phyloP scores from a whole-genome alignment of 108 stramenopile species.

The Skeletonema grethae region DNA sequence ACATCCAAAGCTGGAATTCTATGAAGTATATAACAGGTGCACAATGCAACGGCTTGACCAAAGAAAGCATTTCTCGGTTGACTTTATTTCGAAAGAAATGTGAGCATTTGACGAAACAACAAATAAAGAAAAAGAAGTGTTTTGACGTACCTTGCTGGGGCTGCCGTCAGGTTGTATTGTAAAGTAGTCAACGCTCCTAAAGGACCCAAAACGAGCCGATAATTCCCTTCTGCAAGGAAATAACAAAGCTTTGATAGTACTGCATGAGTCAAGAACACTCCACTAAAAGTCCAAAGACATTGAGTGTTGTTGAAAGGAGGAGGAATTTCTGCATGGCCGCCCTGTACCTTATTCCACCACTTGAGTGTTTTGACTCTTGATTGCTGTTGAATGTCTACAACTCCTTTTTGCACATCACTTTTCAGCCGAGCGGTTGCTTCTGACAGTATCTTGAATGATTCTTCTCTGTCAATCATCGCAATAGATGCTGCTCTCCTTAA shows the following conservation, averaged over 20 bases:
- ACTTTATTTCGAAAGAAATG: neutral
- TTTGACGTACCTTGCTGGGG: conserved; percentile 11
- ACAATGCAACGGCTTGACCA: conserved; percentile 16
- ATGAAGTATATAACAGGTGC: neutral
- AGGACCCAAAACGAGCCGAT: conserved; percentile 2
- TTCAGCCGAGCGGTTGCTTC: conserved; percentile 13
- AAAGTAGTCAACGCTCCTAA: conserved; percentile 27
- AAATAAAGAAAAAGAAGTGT: no score
- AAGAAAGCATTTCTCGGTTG: conserved; percentile 31
- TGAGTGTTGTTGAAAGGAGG: conserved; percentile 14
- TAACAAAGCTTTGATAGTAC: conserved; percentile 9
- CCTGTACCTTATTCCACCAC: conserved; percentile 19
- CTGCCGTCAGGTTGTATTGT: conserved; percentile 25
- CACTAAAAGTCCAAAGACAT: conserved; percentile 27
- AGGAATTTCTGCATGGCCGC: conserved; percentile 25
- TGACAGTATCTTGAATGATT: conserved; percentile 9
- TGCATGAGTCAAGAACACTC: conserved; percentile 8
- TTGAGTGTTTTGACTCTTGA: conserved; percentile 18
- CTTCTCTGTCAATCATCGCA: conserved; percentile 4
- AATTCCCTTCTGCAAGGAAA: neutral
- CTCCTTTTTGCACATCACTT: neutral
- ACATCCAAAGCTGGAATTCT: neutral
- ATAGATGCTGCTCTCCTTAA: neutral
- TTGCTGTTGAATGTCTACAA: conserved; percentile 3
- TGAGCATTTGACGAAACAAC: no score